A percentile compares a stretch with the other conserved stretches of the same genome.
These are phyloP conservation scores for Cercospora sp. DNA, from an alignment of 2,329 filamentous ascomycete genomes.

Conservation along the genomic window DNA sequence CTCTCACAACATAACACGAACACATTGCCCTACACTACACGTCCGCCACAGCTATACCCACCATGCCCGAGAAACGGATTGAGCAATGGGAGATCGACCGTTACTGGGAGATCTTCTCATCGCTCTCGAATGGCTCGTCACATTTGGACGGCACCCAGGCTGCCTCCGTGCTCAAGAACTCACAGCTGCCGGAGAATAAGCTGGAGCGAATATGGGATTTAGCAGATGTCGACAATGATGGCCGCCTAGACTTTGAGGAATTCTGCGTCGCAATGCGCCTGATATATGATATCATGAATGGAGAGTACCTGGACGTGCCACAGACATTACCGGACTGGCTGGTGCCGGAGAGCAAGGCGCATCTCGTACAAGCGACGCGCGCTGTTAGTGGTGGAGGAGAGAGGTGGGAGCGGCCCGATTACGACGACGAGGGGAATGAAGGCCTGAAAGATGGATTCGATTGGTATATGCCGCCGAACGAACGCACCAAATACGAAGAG, in stretches of 20 bases:
- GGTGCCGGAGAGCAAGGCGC: conserved; percentile 89
- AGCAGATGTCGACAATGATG: conserved; percentile 95
- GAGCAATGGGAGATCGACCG: conserved; percentile 74
- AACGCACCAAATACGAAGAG: conserved; percentile 93
- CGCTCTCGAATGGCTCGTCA: conserved; percentile 63
- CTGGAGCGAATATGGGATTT: conserved; percentile 98
- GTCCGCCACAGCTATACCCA: conserved; percentile 23
- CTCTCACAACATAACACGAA: background rate
- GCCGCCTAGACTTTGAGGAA: conserved; percentile 97
- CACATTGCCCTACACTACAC: background rate
- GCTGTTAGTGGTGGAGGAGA: conserved; percentile 77
- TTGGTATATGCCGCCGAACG: conserved; percentile 95
- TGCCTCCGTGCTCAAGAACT: conserved; percentile 72
- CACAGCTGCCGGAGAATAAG: conserved; percentile 72
- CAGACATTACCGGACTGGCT: conserved; percentile 88
- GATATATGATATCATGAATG: conserved; percentile 96
- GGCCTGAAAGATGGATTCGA: conserved; percentile 96
- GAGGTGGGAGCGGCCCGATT: conserved; percentile 81
- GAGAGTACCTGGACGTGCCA: conserved; percentile 90
- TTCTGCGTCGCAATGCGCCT: conserved; percentile 98
- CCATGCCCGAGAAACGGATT: conserved; percentile 52
- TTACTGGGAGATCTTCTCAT: conserved; percentile 78
- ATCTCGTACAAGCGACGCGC: conserved; percentile 79
- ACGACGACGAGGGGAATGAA: conserved; percentile 71
- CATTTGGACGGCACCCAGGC: conserved; percentile 70